Percentiles rank a stretch among this genome's conserved stretches.
Conservation (phyloP, 306 rosid species). For the Prinsepia uniflora region DNA sequence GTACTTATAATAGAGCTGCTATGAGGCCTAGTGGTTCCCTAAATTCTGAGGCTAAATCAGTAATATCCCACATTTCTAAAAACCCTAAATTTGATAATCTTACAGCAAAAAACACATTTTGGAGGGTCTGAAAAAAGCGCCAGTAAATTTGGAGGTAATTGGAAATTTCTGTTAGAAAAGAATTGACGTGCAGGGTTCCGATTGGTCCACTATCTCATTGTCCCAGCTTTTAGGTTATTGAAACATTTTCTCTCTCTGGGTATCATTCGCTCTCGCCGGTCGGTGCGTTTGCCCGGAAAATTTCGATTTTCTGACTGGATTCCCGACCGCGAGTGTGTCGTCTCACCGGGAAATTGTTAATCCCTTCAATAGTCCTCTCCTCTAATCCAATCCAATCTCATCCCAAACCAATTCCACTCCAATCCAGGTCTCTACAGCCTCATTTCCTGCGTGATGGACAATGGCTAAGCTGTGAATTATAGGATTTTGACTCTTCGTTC, state of each 20-base stretch:
- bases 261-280: conserved; percentile 39
- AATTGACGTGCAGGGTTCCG: conserved; percentile 36
- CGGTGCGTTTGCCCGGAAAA: conserved; percentile 48
- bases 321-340: conserved; percentile 35
- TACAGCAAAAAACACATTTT: neutral
- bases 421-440: neutral
- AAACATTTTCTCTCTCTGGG: neutral
- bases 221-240: conserved; percentile 21
- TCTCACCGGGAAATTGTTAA: neutral
- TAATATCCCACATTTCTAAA: neutral
- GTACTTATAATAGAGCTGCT: neutral
- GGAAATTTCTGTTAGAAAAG: neutral
- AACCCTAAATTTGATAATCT: neutral
- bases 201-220: conserved; percentile 13
- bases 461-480: conserved; percentile 5
- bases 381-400: neutral
- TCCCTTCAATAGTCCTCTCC: neutral
- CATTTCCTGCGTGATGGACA: neutral
- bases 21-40: no score
- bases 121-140: conserved; percentile 13
- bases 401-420: neutral
- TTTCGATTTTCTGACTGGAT: conserved; percentile 22
- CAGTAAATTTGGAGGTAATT: conserved; percentile 13
- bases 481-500: conserved; percentile 6
- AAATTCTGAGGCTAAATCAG: neutral